phyloP scores from a whole-genome alignment of 2,329 filamentous ascomycete genomes.

The Penicillium decumbens region DNA sequence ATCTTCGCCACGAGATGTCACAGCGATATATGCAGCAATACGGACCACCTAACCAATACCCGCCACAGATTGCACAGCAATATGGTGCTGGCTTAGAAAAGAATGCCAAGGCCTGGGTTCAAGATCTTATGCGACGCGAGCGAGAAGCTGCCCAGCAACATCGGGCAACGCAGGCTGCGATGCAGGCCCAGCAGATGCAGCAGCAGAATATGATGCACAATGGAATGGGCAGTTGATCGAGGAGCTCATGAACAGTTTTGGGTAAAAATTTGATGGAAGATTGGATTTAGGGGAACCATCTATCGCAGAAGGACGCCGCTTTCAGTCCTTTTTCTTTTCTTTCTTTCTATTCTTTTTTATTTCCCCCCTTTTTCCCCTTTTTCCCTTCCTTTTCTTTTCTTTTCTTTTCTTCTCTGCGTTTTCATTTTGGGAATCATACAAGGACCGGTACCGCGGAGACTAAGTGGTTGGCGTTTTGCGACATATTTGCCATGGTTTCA shows the following conservation, averaged over 20 bases:
- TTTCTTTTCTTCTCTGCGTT: background rate
- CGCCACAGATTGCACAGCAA: conserved; percentile 36
- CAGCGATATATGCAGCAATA: conserved; percentile 37
- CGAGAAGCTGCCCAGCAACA: conserved; percentile 32
- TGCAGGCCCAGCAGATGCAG: conserved; percentile 39
- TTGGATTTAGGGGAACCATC: conserved; percentile 5
- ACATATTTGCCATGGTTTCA: conserved; percentile 17
- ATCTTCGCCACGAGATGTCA: conserved; percentile 37
- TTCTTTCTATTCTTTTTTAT: conserved; percentile 3
- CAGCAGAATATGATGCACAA: conserved; percentile 43
- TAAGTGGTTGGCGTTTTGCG: conserved; percentile 23
- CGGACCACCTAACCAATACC: conserved; percentile 38
- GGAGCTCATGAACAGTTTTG: background rate
- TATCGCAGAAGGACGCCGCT: background rate
- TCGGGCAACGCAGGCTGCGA: conserved; percentile 29
- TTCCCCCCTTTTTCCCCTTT: no score
- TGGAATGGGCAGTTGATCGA: conserved; percentile 33
- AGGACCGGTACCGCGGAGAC: conserved; percentile 22
- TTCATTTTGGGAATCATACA: conserved; percentile 23
- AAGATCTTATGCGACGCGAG: conserved; percentile 38
- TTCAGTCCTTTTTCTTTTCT: conserved; percentile 8
- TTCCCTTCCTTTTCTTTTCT: no score
- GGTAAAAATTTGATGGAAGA: background rate
- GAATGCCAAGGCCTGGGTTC: conserved; percentile 35
- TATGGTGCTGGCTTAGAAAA: conserved; percentile 37